Conservation (phyloP, 2,329 filamentous ascomycete species). For the Hymenoscyphus salicellus region DNA sequence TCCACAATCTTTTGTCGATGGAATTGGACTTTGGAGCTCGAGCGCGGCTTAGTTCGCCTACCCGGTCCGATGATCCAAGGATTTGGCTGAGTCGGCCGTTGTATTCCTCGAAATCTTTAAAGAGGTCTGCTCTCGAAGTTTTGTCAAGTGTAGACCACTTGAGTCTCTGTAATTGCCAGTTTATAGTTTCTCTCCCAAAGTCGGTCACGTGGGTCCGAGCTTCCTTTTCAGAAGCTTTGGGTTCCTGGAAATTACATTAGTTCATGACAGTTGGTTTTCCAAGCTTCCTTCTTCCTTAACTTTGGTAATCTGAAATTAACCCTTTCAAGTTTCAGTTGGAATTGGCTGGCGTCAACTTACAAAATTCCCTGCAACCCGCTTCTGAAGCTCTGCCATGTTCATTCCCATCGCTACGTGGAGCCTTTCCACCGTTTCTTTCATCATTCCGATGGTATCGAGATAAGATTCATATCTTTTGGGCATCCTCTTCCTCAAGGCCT, state of each 20-base stretch:
- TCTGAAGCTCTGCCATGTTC: conserved; percentile 19
- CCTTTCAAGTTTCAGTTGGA: background rate
- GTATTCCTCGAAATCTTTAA: conserved; percentile 16
- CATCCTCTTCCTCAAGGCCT: conserved; percentile 15
- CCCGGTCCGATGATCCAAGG: conserved; percentile 16
- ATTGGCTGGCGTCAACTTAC: conserved; percentile 8
- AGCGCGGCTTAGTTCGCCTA: conserved; percentile 9
- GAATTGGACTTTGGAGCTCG: conserved; percentile 2
- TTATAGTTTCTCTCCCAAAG: background rate
- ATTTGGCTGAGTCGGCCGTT: conserved; percentile 16
- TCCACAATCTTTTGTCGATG: conserved; percentile 13
- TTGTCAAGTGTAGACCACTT: conserved; percentile 17
- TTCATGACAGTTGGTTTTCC: too few relatives aligned
- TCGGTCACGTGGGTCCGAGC: background rate
- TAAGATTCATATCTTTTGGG: conserved; percentile 19
- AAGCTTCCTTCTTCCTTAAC: too few relatives aligned
- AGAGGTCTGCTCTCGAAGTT: conserved; percentile 13
- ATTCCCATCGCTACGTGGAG: conserved; percentile 17
- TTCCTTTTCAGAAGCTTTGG: background rate
- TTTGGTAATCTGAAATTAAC: too few relatives aligned
- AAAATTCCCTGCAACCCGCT: conserved; percentile 9
- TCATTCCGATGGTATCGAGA: conserved; percentile 20
- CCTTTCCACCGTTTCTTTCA: conserved; percentile 14
- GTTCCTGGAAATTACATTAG: background rate
- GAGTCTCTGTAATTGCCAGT: conserved; percentile 13